These are phyloP conservation scores for Ceratocystis cubensis DNA, from an alignment of 2,329 filamentous ascomycete species.

Conservation along the genomic window DNA sequence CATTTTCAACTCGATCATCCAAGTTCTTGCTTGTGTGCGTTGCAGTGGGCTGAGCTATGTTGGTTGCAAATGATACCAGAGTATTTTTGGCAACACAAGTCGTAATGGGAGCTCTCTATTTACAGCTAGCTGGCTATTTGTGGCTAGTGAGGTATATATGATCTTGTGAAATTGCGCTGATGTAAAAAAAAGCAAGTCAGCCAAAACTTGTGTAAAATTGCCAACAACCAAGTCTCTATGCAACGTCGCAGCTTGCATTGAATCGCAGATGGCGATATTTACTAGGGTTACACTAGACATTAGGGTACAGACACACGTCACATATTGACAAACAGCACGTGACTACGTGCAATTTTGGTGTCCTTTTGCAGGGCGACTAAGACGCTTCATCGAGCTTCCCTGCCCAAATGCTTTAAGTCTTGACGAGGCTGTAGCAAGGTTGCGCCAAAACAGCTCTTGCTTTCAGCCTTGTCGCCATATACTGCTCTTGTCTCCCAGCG, in stretches of 20 bases:
- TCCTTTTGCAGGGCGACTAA: no score
- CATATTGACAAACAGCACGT: background rate
- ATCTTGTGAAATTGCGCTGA: no score
- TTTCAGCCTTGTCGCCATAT: constrained; percentile 15
- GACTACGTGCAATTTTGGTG: constrained; percentile 7
- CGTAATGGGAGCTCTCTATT: background rate
- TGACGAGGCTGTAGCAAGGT: constrained; percentile 12
- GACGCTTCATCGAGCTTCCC: background rate
- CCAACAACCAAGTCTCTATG: background rate
- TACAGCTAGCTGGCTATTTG: background rate
- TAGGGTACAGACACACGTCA: background rate
- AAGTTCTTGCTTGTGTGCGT: background rate
- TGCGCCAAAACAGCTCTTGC: background rate
- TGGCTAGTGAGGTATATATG: background rate
- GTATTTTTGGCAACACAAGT: background rate
- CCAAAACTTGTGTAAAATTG: no score
- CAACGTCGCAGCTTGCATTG: background rate
- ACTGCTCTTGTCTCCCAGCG: background rate
- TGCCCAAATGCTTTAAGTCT: background rate
- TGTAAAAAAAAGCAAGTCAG: no score
- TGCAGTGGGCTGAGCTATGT: background rate
- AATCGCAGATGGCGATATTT: background rate
- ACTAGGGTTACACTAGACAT: background rate
- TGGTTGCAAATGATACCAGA: background rate
- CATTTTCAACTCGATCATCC: background rate